Evolutionary conservation across 257 asterid genomes (phyloP).

Genomic region (Forsythia viridissima): DNA sequence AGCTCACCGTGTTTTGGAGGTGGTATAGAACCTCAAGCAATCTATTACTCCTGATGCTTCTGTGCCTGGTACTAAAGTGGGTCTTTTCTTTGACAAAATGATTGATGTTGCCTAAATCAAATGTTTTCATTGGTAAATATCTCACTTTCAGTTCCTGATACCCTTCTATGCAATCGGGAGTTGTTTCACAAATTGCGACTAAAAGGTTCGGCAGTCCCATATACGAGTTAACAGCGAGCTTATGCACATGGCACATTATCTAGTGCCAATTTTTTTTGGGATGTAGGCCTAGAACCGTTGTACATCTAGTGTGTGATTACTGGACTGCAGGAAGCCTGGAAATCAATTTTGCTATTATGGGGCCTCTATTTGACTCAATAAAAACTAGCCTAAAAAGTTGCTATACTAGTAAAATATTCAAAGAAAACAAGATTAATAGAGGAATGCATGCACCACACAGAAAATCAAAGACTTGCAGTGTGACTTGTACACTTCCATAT

Average conservation of each 20-base stretch:
- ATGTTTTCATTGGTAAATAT: neutral
- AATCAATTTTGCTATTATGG: too few species aligned
- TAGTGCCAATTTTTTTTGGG: neutral
- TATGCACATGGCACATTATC: neutral
- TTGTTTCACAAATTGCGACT: neutral
- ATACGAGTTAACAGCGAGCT: neutral
- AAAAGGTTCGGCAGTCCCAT: neutral
- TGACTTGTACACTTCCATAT: too few species aligned
- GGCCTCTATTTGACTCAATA: too few species aligned
- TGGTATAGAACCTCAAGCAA: neutral
- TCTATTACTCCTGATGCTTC: neutral
- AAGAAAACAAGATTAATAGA: too few species aligned
- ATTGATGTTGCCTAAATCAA: neutral
- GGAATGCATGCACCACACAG: too few species aligned
- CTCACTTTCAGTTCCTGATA: neutral
- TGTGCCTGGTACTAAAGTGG: neutral
- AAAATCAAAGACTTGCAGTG: too few species aligned
- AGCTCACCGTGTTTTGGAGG: constrained; percentile 10
- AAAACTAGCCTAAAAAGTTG: too few species aligned
- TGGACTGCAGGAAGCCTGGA: neutral
- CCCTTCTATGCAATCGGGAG: neutral
- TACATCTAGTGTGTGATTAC: neutral
- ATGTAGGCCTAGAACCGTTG: neutral
- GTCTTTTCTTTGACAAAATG: neutral
- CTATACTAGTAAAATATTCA: too few species aligned